Base-by-base conservation (phyloP, 108 stramenopile species). In the Pseudonitzschia pungens region DNA sequence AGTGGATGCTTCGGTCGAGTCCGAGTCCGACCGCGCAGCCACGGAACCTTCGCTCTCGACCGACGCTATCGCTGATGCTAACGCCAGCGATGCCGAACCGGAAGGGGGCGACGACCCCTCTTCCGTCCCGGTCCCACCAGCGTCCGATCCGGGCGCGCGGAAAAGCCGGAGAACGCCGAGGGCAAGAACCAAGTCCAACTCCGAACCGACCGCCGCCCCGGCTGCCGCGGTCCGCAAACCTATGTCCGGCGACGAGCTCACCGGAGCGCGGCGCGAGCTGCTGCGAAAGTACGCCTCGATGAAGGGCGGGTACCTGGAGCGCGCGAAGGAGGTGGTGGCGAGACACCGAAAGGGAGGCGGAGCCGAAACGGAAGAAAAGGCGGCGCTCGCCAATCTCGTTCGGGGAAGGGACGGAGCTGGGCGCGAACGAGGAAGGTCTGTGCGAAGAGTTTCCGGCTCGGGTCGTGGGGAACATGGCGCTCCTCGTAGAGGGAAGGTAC, bases 401-500 rank as follows among this genome's bases (percentile, higher is more conserved):
- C 10, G 31, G 52, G 22, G 69, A 79, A 58, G 84, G 75, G 14
- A 62, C 33, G 9, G 60, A 62, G 29, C 2, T 62, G 60, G 12
- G 11, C 36, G n/a, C 36, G 5, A 40, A 40, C 16, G 60, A 62
- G 11, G 15, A 14, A 14, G n/a, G n/a, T 5, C 32, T 31, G 15
- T 62, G 60, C 60, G 36, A 62, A 40, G 76, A 67, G 31, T 86
- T 89, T 60, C 86, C 88, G n/a, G 78, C 84, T 66, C 62, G 57
- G 44, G 75, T 82, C 12, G 68, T 89, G 32, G 60, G 69, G 9
- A 73, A 77, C 75, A 81, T 89, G 78, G 72, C 76, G 44, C 12
- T 81, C 20, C 16, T 89, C 27, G 76, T 85, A 54, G 86, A 89
- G 60, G 88, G 86, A 74, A 85, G 87, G 87, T 88, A 62, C 58